Percentiles rank a stretch among this genome's conserved stretches.
Conservation (phyloP, 108 stramenopile species). For the Nitzschia palea region DNA sequence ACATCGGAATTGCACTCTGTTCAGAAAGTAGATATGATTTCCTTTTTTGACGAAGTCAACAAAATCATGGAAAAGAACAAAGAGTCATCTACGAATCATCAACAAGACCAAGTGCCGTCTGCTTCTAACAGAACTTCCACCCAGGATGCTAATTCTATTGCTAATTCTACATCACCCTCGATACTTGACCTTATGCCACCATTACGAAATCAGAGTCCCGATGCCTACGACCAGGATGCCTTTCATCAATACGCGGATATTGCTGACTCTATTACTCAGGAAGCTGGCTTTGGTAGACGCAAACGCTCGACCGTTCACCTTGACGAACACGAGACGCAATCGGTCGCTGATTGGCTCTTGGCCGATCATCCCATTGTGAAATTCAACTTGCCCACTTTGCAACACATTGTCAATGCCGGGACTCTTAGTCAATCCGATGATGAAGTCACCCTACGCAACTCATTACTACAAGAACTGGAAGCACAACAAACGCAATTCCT, state of each 20-base stretch:
- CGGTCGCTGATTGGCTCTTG: conserved; percentile 33
- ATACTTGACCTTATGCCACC: conserved; percentile 18
- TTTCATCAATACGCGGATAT: conserved; percentile 35
- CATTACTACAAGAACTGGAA: conserved; percentile 9
- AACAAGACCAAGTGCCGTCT: background rate
- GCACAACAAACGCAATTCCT: conserved; percentile 11
- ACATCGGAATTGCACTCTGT: background rate
- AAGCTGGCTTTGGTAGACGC: conserved; percentile 12
- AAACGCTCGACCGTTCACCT: conserved; percentile 1
- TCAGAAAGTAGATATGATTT: conserved; percentile 11
- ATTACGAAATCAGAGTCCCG: background rate
- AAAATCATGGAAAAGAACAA: conserved; percentile 30
- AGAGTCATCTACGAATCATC: background rate
- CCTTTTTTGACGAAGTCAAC: conserved; percentile 48
- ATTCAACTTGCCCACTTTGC: conserved; percentile 16
- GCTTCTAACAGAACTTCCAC: too few species aligned
- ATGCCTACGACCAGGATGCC: conserved; percentile 31
- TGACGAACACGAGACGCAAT: background rate
- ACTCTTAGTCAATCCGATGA: background rate
- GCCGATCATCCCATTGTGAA: conserved; percentile 16
- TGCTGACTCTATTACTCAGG: conserved; percentile 14
- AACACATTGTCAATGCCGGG: background rate
- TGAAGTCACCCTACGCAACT: background rate
- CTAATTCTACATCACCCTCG: background rate
- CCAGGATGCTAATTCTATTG: too few species aligned